phyloP scores from a whole-genome alignment of 2,329 filamentous ascomycete species.

The Fusarium duplospermum region DNA sequence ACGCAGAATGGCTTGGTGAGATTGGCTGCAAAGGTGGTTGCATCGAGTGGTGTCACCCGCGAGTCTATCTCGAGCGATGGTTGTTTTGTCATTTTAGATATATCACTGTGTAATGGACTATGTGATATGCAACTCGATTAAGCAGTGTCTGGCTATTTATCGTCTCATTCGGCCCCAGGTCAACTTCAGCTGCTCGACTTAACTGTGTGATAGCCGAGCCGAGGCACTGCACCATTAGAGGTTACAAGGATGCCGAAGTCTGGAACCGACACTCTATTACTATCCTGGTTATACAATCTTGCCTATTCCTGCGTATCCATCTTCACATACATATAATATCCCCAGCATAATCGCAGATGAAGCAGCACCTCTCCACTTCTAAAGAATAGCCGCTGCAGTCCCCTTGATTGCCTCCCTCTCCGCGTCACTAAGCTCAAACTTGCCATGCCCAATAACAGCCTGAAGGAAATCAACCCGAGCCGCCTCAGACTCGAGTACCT shows the following conservation, averaged over 20 bases:
- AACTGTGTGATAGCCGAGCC: not conserved
- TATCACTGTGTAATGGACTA: not conserved
- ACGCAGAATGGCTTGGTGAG: slow-evolving; percentile 29
- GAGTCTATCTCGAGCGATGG: slow-evolving; percentile 22
- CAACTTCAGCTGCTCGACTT: not conserved
- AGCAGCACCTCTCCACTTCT: not conserved
- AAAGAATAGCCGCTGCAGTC: slow-evolving; percentile 30
- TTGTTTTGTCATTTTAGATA: not conserved
- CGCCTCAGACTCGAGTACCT: slow-evolving; percentile 57
- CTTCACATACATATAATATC: not conserved
- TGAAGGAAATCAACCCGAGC: slow-evolving; percentile 61
- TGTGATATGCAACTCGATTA: not conserved
- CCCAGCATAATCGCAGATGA: not conserved
- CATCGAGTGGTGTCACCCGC: slow-evolving; percentile 7
- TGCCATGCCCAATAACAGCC: slow-evolving; percentile 53
- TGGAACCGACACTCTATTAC: not conserved
- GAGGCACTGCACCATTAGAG: not conserved
- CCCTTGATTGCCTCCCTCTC: slow-evolving; percentile 63
- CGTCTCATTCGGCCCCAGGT: not conserved
- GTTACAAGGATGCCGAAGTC: not conserved
- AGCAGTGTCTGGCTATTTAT: not conserved
- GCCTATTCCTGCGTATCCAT: not conserved
- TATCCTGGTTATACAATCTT: not conserved
- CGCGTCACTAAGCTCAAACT: slow-evolving; percentile 56
- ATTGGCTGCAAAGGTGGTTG: slow-evolving; percentile 19